Conservation (phyloP, 2,329 filamentous ascomycete genomes). For the Monilinia fructicola region DNA sequence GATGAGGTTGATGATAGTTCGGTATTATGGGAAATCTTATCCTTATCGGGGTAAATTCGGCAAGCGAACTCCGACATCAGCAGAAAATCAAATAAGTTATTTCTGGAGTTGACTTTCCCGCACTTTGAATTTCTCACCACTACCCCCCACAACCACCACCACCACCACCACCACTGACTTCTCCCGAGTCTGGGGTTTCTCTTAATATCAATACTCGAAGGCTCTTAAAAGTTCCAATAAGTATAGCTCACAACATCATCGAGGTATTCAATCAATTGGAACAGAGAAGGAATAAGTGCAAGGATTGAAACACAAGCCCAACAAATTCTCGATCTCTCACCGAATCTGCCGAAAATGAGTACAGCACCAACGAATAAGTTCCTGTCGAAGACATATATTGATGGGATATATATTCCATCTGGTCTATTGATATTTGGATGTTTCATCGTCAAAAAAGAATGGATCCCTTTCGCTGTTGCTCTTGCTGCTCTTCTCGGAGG, state of each 20-base stretch:
- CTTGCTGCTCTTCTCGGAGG: constrained; percentile 65
- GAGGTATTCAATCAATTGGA: background rate
- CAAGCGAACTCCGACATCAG: constrained; percentile 13
- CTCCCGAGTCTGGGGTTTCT: background rate
- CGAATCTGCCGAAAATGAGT: constrained; percentile 23
- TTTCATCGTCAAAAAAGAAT: constrained; percentile 76
- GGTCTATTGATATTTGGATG: constrained; percentile 74
- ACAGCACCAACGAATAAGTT: constrained; percentile 26
- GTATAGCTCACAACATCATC: background rate
- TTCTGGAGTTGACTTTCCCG: background rate
- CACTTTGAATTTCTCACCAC: background rate
- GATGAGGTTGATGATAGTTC: constrained; percentile 13
- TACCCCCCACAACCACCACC: background rate
- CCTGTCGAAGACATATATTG: constrained; percentile 62
- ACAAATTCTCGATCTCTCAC: constrained; percentile 27
- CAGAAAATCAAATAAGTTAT: constrained; percentile 3
- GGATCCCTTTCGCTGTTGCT: constrained; percentile 67
- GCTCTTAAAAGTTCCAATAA: background rate
- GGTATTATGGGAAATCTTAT: constrained; percentile 20
- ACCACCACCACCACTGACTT: background rate
- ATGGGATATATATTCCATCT: constrained; percentile 83
- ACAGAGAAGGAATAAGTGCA: constrained; percentile 7
- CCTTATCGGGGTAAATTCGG: constrained; percentile 21
- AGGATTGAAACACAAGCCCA: constrained; percentile 22
- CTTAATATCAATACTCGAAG: background rate